Evolutionary conservation across 1,139 yeast genomes (phyloP).

Genomic region (Pichia cactophila): DNA sequence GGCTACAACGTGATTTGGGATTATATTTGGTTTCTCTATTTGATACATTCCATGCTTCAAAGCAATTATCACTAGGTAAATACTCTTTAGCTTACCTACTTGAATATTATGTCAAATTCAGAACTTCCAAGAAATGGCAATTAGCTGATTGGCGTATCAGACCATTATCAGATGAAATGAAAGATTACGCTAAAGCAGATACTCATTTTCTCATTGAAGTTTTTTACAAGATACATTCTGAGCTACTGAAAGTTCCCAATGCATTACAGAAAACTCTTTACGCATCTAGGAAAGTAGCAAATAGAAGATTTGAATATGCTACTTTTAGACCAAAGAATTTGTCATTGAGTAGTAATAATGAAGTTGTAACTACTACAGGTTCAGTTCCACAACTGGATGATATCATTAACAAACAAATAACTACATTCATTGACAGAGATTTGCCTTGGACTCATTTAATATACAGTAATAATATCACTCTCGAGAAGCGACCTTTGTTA

Average conservation of each 20-base stretch:
- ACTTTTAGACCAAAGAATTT: constrained; percentile 45
- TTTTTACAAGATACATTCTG: constrained; percentile 66
- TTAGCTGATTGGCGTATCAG: constrained; percentile 95
- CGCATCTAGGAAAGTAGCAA: constrained; percentile 76
- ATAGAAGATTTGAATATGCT: constrained; percentile 72
- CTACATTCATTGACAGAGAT: constrained; percentile 20
- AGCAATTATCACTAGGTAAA: constrained; percentile 67
- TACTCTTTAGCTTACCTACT: constrained; percentile 79
- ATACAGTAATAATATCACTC: constrained; percentile 58
- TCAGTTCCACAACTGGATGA: constrained; percentile 23
- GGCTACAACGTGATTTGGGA: constrained; percentile 96
- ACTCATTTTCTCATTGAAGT: constrained; percentile 84
- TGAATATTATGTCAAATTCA: constrained; percentile 73
- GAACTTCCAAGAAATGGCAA: constrained; percentile 90
- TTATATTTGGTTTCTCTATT: constrained; percentile 81
- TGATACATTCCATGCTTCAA: constrained; percentile 90
- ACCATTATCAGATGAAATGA: constrained; percentile 73
- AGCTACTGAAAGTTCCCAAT: constrained; percentile 33
- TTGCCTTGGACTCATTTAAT: constrained; percentile 58
- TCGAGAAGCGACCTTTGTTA: constrained; percentile 48
- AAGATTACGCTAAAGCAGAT: constrained; percentile 87
- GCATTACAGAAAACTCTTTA: constrained; percentile 57
- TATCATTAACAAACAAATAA: constrained; percentile 10
- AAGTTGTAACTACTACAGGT: constrained; percentile 22
- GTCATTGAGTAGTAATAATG: constrained; percentile 15